A percentile compares a stretch with the other conserved stretches of the same genome.
phyloP scores from a whole-genome alignment of 805 yeast genomes.

The Metschnikowia anglica region DNA sequence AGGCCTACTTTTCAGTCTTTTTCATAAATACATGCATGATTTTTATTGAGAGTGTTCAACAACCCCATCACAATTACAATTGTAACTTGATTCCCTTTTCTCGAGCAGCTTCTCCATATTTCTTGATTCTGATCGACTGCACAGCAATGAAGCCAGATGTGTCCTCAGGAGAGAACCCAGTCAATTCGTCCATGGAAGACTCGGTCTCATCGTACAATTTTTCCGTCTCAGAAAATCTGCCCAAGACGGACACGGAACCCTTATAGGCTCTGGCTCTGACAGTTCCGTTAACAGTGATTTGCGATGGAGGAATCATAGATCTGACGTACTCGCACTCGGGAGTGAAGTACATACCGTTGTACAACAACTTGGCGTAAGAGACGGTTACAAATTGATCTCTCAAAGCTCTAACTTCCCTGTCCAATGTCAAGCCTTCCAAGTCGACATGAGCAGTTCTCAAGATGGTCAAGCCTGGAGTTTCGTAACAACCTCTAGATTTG shows the following conservation, averaged over 20 bases:
- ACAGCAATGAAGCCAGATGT: constrained; percentile 97
- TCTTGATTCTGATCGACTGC: constrained; percentile 97
- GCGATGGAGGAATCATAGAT: constrained; percentile 92
- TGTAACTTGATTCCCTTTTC: constrained; percentile 61
- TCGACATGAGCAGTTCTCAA: constrained; percentile 94
- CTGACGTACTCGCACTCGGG: constrained; percentile 98
- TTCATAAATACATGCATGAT: constrained; percentile 3
- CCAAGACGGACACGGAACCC: constrained; percentile 80
- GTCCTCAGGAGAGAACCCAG: constrained; percentile 96
- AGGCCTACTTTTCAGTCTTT: not conserved
- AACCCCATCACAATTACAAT: constrained; percentile 32
- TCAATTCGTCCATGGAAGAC: constrained; percentile 98
- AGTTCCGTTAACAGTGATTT: constrained; percentile 90
- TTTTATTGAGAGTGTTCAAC: not conserved
- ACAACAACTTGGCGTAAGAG: constrained; percentile 81
- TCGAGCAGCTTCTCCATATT: constrained; percentile 94
- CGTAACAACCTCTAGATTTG: constrained; percentile 99
- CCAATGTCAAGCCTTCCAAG: constrained; percentile 93
- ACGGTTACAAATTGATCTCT: constrained; percentile 97
- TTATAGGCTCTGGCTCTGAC: constrained; percentile 94
- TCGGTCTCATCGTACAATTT: constrained; percentile 97
- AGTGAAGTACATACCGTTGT: constrained; percentile 97
- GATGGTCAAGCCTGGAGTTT: constrained; percentile 96
- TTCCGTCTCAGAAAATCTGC: constrained; percentile 94
- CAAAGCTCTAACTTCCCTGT: constrained; percentile 95